phyloP scores from a whole-genome alignment of 1,284 basidiomycete genomes.

The Malassezia restricta region DNA sequence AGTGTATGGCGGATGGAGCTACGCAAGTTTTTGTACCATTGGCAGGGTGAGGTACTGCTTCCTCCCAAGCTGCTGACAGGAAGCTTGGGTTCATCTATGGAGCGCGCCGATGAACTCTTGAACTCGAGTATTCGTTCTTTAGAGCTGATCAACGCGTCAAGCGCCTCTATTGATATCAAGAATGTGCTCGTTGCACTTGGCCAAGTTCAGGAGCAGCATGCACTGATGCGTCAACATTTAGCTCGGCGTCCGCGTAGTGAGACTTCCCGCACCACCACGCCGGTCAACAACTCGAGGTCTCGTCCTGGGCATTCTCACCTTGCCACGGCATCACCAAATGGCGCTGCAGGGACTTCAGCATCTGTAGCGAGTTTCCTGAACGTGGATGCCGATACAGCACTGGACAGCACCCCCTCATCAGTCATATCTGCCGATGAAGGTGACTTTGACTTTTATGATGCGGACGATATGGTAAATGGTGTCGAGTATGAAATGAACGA shows the following conservation, averaged over 20 bases:
- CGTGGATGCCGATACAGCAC: background rate
- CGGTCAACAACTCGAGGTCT: background rate
- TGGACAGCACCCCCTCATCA: background rate
- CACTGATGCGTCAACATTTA: conserved; percentile 3
- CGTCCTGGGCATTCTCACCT: background rate
- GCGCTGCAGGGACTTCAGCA: background rate
- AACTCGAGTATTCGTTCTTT: conserved; percentile 17
- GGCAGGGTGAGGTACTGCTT: conserved; percentile 19
- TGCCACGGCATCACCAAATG: background rate
- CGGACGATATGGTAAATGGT: conserved; percentile 17
- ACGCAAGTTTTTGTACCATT: conserved; percentile 35
- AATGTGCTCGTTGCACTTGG: conserved; percentile 2
- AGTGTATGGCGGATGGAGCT: conserved; percentile 34
- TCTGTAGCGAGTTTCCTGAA: background rate
- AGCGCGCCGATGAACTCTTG: conserved; percentile 26
- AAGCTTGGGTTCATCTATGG: conserved; percentile 2
- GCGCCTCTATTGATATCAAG: background rate
- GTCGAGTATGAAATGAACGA: conserved; percentile 14
- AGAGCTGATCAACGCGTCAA: background rate
- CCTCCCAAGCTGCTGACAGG: conserved; percentile 17
- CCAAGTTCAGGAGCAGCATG: conserved; percentile 5
- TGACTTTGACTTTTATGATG: conserved; percentile 31
- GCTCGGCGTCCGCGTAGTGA: background rate
- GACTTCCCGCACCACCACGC: conserved; percentile 1
- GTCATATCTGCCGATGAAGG: conserved; percentile 1